Evolutionary conservation across 2,329 filamentous ascomycete genomes (phyloP).

Genomic region (Myriosclerotinia curreyana): DNA sequence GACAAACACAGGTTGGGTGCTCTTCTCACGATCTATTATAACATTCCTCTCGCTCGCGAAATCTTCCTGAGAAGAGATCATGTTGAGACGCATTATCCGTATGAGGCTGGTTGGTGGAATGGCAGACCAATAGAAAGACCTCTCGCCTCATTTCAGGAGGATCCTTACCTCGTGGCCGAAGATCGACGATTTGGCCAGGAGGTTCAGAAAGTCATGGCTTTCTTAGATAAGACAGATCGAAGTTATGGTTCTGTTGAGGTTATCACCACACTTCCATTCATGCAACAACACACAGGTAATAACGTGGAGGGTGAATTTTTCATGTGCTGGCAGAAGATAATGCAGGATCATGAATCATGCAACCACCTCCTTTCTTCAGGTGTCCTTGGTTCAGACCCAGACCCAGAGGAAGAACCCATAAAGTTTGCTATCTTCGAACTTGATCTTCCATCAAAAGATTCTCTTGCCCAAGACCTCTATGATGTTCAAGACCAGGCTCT

Average conservation of each 20-base stretch:
- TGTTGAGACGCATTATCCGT: slow-evolving; percentile 50
- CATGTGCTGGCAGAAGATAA: slow-evolving; percentile 29
- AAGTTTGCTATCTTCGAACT: slow-evolving; percentile 39
- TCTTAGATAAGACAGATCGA: slow-evolving; percentile 58
- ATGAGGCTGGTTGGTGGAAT: slow-evolving; percentile 60
- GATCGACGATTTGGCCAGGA: slow-evolving; percentile 50
- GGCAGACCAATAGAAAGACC: slow-evolving; percentile 48
- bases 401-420: slow-evolving; percentile 21
- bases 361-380: slow-evolving; percentile 36
- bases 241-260: slow-evolving; percentile 56
- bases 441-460: slow-evolving; percentile 31
- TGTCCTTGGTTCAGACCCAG: slow-evolving; percentile 26
- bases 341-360: slow-evolving; percentile 24
- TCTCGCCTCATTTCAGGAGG: slow-evolving; percentile 23
- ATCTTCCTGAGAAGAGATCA: slow-evolving; percentile 48
- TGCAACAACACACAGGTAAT: slow-evolving; percentile 34
- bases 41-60: slow-evolving; percentile 58
- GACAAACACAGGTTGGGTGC: slow-evolving; percentile 46
- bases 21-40: slow-evolving; percentile 57
- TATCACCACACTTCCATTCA: slow-evolving; percentile 41
- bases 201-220: slow-evolving; percentile 54
- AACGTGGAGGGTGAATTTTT: slow-evolving; percentile 35
- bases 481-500: slow-evolving; percentile 39
- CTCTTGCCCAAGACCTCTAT: slow-evolving; percentile 35
- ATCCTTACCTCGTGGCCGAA: slow-evolving; percentile 32